Evolutionary conservation across 2,329 filamentous ascomycete species (phyloP), one percentile per base, ranked within the genome.

Genomic region (Aspergillus sp.): DNA sequence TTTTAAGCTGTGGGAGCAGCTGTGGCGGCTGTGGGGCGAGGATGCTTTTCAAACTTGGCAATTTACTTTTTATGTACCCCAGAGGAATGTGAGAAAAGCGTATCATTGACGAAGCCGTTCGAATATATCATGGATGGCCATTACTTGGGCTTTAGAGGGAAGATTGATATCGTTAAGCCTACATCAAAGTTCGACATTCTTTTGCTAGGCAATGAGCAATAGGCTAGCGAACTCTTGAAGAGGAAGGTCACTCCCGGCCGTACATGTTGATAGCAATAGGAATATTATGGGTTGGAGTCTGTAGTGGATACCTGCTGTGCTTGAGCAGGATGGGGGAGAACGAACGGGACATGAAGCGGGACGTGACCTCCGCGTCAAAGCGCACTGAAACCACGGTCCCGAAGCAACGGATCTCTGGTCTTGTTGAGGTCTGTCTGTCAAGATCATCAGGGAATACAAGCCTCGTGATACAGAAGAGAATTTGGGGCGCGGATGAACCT

Each of bases 1-100:
- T 48, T 55, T 52, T 7, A 52, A 27, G n/a, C 40, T 49, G 48
- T 52, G 48, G 35, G 43, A 27, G 49, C 35, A 43, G 23, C 15
- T 23, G 21, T 31, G 21, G 41, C 41, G 17, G 27, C 19, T 23
- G 45, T 50, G 25, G 53, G 27, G 40, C 33, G 23, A 19, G 37
- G 15, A 46, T 52, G n/a, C 25, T 21, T 19, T 51, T 27, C 25
- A 7, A 31, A 31, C 9, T 2, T 35, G 46, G n/a, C 11, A 19
- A 11, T 35, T 48, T 21, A 14, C 17, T 37, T 14, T 27, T 21
- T 12, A 11, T 35, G 46, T 8, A 7, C 11, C 4, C 2, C 3
- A 23, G 21, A 25, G 12, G 19, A 45, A 14, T 45, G 12, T 14
- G 15, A 23, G 12, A 3, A 37, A 37, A n/a, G 15, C 35, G 8